phyloP scores from a whole-genome alignment of 2,329 filamentous ascomycete species.

The Neofusicoccum sp. region DNA sequence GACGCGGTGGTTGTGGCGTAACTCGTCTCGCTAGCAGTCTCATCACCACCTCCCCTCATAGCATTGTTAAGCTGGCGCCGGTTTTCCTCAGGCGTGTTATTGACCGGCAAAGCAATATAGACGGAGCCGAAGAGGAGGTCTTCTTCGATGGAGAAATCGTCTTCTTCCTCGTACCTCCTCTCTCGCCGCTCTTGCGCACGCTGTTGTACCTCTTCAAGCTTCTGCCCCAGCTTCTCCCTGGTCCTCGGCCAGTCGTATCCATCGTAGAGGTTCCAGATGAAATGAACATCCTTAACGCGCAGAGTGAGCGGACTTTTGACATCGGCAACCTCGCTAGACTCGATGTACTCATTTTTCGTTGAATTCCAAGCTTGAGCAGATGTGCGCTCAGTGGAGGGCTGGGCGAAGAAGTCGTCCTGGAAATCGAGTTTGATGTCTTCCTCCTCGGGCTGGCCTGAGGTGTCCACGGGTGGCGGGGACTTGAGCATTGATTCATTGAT shows the following conservation, averaged over 20 bases:
- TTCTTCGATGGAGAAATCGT: conserved; percentile 69
- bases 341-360: conserved; percentile 71
- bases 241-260: conserved; percentile 96
- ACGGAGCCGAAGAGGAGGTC: conserved; percentile 99
- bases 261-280: conserved; percentile 98
- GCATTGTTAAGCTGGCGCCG: conserved; percentile 86
- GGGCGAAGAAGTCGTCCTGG: conserved; percentile 76
- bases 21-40: conserved; percentile 85
- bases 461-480: conserved; percentile 25
- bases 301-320: conserved; percentile 73
- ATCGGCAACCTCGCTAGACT: conserved; percentile 62
- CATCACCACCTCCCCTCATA: conserved; percentile 61
- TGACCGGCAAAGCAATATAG: conserved; percentile 89
- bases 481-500: conserved; percentile 46
- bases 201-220: conserved; percentile 83
- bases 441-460: neutral
- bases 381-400: conserved; percentile 61
- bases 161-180: conserved; percentile 67
- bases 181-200: conserved; percentile 76
- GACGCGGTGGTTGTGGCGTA: conserved; percentile 67
- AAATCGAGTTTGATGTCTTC: conserved; percentile 60
- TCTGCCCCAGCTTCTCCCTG: conserved; percentile 74
- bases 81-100: conserved; percentile 75
- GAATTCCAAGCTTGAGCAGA: conserved; percentile 82
- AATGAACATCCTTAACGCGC: conserved; percentile 80